These are phyloP conservation scores for Aphanomyces invadans DNA, from an alignment of 352 stramenopile species.

Conservation along the genomic window DNA sequence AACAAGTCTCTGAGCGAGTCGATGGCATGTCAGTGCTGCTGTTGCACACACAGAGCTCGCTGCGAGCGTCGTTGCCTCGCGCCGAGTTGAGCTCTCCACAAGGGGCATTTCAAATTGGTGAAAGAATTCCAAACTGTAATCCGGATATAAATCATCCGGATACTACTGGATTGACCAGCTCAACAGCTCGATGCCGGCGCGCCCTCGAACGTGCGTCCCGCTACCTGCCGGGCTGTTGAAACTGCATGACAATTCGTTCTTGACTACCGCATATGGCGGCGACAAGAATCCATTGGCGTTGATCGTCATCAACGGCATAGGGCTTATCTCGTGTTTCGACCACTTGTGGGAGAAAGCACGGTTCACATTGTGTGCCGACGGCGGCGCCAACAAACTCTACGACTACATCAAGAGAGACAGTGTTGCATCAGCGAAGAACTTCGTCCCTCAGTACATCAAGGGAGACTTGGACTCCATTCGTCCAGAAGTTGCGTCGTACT, in stretches of 20 bases:
- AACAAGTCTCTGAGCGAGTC: too few relatives aligned
- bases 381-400: conserved; percentile 92
- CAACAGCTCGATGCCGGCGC: background rate
- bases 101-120: too few relatives aligned
- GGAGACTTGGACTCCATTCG: conserved; percentile 93
- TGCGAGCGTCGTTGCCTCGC: too few relatives aligned
- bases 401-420: conserved; percentile 37
- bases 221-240: background rate
- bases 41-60: too few relatives aligned
- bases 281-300: background rate
- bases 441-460: conserved; percentile 87
- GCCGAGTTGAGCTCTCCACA: too few relatives aligned
- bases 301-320: conserved; percentile 17
- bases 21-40: too few relatives aligned
- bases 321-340: conserved; percentile 37
- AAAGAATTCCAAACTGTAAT: too few relatives aligned
- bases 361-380: conserved; percentile 89
- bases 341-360: conserved; percentile 55
- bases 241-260: conserved; percentile 16
- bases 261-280: background rate
- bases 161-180: background rate
- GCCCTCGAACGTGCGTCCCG: background rate
- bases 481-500: conserved; percentile 80
- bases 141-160: conserved; percentile 1
- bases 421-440: conserved; percentile 15